Percentiles rank a stretch among this genome's conserved stretches.
Evolutionary conservation across 108 stramenopile species (phyloP).

Genomic region (Cyclotella atomus): DNA sequence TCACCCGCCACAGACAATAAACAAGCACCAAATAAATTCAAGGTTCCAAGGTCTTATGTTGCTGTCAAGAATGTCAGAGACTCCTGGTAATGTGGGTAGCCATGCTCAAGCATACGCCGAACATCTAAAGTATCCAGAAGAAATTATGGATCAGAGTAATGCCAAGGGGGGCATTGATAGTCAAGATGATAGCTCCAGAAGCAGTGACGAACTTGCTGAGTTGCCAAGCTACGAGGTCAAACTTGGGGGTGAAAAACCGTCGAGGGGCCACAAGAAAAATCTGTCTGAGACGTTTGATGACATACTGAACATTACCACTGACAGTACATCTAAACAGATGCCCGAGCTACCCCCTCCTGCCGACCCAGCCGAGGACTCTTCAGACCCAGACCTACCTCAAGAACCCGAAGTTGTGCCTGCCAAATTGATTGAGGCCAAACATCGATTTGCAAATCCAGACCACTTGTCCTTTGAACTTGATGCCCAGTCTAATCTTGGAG

Average conservation of each 20-base stretch:
- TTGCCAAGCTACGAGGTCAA: background rate
- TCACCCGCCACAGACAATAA: no score
- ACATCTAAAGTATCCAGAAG: background rate
- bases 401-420: no score
- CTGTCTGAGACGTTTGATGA: background rate
- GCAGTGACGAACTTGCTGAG: background rate
- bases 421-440: no score
- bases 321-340: background rate
- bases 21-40: no score
- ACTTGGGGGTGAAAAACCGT: background rate
- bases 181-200: background rate
- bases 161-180: background rate
- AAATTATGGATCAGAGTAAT: background rate
- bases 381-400: background rate
- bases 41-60: no score
- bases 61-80: background rate
- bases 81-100: background rate
- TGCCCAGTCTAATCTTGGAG: no score
- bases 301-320: background rate
- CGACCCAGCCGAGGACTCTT: background rate
- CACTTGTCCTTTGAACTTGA: no score
- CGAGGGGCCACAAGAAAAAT: background rate
- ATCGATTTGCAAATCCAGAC: no score
- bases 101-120: background rate
- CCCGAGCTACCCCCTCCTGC: background rate